Conservation (phyloP, 306 rosid genomes). For the Quercus robur region DNA sequence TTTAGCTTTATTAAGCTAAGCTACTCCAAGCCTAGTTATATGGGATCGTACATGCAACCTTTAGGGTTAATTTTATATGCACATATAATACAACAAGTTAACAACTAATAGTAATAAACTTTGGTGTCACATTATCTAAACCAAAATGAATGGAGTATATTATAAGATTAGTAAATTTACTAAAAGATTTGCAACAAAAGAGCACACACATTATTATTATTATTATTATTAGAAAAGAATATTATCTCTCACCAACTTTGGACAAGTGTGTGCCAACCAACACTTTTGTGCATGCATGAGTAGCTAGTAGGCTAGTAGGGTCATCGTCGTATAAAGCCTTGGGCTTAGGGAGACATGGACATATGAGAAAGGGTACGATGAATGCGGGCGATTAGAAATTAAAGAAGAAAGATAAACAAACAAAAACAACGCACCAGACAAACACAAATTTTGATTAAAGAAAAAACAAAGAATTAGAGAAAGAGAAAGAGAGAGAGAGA, state of each 20-base stretch:
- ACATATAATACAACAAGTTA: no score
- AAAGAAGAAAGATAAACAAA: slow-evolving; percentile 22
- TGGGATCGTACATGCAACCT: background rate
- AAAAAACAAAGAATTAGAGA: background rate
- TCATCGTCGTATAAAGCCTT: slow-evolving; percentile 11
- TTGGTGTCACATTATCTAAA: background rate
- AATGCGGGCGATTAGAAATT: slow-evolving; percentile 71
- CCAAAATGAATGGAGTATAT: background rate
- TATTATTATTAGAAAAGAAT: background rate
- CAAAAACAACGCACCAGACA: slow-evolving; percentile 38
- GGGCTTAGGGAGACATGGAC: slow-evolving; percentile 45
- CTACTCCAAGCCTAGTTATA: background rate
- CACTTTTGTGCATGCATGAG: background rate
- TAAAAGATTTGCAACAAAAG: no score
- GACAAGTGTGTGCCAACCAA: background rate
- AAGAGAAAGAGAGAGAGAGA: background rate
- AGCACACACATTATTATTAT: no score
- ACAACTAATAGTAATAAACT: background rate
- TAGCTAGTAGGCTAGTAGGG: background rate
- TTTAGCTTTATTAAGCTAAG: background rate
- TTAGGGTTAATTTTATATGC: background rate
- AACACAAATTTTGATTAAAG: slow-evolving; percentile 39
- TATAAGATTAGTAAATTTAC: no score
- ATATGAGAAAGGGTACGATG: slow-evolving; percentile 59
- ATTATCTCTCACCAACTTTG: background rate